phyloP scores from a whole-genome alignment of 163 green algal genomes.

The Volvox carteri region DNA sequence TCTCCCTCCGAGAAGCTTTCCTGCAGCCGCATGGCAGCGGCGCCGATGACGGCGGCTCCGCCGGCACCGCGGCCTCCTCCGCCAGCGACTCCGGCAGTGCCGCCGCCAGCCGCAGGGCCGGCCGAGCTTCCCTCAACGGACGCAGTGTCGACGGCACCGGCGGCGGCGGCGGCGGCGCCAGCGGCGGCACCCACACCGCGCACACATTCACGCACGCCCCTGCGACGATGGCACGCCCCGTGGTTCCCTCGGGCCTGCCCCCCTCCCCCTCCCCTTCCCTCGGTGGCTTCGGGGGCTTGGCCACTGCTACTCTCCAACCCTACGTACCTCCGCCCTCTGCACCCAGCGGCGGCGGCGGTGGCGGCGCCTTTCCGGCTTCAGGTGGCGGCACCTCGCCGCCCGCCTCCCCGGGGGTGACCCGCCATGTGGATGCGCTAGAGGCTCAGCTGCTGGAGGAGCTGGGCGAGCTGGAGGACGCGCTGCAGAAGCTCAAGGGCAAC shows the following conservation, averaged over 20 bases:
- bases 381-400: not conserved
- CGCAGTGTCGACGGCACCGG: not conserved
- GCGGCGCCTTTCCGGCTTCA: not conserved
- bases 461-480: constrained; percentile 46
- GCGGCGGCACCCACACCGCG: not conserved
- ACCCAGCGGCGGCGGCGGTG: no score
- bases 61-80: not conserved
- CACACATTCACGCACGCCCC: no score
- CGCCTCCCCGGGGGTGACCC: not conserved
- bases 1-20: not conserved
- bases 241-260: no score
- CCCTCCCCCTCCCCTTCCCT: no score
- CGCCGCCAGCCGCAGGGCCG: not conserved
- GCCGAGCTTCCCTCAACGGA: no score
- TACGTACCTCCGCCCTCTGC: no score
- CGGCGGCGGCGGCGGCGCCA: not conserved
- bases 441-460: constrained; percentile 45
- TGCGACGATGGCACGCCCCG: no score
- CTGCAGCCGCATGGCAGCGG: not conserved
- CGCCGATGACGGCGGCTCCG: not conserved
- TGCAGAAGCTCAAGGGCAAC: constrained; percentile 9
- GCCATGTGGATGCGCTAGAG: constrained; percentile 31
- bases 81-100: not conserved
- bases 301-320: no score
- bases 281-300: no score